Evolutionary conservation across 2,329 filamentous ascomycete species (phyloP).

Genomic region (Basipetospora chlamydospora): DNA sequence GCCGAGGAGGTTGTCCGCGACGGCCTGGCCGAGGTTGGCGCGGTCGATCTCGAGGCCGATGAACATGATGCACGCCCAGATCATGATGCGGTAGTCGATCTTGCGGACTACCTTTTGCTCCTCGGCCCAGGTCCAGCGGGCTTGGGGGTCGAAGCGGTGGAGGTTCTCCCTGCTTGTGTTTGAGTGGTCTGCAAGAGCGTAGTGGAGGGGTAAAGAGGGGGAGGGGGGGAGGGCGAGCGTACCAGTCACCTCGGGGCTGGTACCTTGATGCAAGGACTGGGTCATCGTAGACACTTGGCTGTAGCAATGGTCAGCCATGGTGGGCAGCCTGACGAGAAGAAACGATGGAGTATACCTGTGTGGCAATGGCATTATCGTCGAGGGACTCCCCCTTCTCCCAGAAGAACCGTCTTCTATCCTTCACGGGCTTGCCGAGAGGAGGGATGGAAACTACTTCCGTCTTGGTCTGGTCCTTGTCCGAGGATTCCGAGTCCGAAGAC

Average conservation of each 20-base stretch:
- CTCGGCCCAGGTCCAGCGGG: slow-evolving; percentile 22
- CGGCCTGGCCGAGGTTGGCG: slow-evolving; percentile 16
- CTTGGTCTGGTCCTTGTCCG: neutral
- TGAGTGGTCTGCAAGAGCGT: no score
- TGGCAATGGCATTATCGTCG: slow-evolving; percentile 19
- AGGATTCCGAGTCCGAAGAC: neutral
- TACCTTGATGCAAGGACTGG: slow-evolving; percentile 20
- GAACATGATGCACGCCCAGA: slow-evolving; percentile 25
- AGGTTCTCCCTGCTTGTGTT: slow-evolving; percentile 19
- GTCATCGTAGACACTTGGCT: slow-evolving; percentile 24
- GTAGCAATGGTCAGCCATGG: slow-evolving; percentile 9
- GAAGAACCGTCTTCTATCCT: slow-evolving; percentile 17
- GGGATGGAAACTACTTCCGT: slow-evolving; percentile 8
- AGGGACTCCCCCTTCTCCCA: slow-evolving; percentile 14
- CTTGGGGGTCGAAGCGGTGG: slow-evolving; percentile 21
- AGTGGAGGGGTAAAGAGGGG: neutral
- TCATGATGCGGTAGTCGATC: slow-evolving; percentile 34
- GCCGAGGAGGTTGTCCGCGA: slow-evolving; percentile 16
- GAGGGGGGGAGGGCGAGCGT: neutral
- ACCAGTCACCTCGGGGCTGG: slow-evolving; percentile 15
- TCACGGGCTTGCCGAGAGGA: slow-evolving; percentile 15
- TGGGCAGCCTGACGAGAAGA: no score
- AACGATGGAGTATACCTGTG: slow-evolving; percentile 12
- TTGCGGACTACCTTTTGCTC: slow-evolving; percentile 19
- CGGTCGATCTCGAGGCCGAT: slow-evolving; percentile 18